Conservation (phyloP, 176 grass and related monocot genomes). For the Juncus effusus region DNA sequence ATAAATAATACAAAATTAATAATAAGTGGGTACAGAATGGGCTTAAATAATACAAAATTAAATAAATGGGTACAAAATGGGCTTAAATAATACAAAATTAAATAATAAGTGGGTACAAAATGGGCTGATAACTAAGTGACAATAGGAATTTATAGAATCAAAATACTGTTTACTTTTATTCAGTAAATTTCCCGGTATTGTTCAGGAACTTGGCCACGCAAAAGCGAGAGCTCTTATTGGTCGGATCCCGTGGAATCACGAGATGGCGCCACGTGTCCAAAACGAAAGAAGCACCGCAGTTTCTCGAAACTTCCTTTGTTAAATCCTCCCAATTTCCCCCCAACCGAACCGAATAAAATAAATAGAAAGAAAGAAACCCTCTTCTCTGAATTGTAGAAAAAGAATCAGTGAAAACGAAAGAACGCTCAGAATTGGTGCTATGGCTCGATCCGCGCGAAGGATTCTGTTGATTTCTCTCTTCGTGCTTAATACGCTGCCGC, state of each 20-base stretch:
- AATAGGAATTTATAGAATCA: no score
- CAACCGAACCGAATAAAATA: not conserved
- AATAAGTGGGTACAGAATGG: no score
- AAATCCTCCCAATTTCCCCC: slow-evolving; percentile 24
- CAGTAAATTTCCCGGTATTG: no score
- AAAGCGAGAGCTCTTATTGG: slow-evolving; percentile 59
- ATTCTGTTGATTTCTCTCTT: slow-evolving; percentile 42
- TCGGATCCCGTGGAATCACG: slow-evolving; percentile 40
- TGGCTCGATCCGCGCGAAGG: slow-evolving; percentile 15
- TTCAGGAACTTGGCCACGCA: slow-evolving; percentile 8
- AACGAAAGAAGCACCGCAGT: slow-evolving; percentile 22
- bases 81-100: not conserved
- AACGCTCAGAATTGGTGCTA: not conserved
- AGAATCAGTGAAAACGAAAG: slow-evolving; percentile 9
- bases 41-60: not conserved
- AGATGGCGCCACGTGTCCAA: slow-evolving; percentile 36
- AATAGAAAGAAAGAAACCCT: not conserved
- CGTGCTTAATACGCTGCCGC: slow-evolving; percentile 34
- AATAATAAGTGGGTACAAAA: not conserved
- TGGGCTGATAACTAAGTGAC: no score
- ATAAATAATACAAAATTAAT: no score
- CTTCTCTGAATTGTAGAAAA: slow-evolving; percentile 13
- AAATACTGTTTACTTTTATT: no score
- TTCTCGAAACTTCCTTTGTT: slow-evolving; percentile 40
- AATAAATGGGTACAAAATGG: not conserved